Base-by-base conservation (phyloP, 2,329 filamentous ascomycete genomes). In the Alternaria rosae region DNA sequence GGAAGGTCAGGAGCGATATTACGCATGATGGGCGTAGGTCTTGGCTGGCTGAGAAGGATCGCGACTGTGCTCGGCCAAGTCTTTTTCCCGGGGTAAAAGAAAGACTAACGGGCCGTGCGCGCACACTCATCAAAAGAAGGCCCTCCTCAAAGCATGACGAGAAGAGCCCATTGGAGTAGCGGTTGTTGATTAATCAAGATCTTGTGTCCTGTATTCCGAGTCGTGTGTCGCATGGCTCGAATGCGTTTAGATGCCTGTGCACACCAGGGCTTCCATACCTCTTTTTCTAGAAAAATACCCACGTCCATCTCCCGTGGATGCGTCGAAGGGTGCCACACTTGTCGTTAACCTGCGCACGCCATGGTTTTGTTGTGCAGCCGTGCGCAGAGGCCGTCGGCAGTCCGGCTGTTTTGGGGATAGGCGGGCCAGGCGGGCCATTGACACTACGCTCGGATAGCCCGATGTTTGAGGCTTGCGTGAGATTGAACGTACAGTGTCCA, bases 1-100 rank as follows among this genome's bases (percentile, higher is more conserved):
- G 43, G 48, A 35, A 44, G 12, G 48, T 32, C 42, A 54, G 57
- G 11, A 59, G 23, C 41, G 41, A 59, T 55, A 59, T 59, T 59
- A 32, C 51, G 50, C 51, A 42, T 59, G 51, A 47, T 55, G 43
- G 57, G 57, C 32, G 54, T 23, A 17, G 42, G 43, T 23, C 28
- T 52, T 48, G 41, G 28, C 12, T 44, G 51, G 51, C n/a, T 55
- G 35, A 38, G 51, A 21, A 42, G 38, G 20, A 38, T 35, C 15
- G 17, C 17, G 44, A 17, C 35, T 38, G 35, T 43, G 41, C 38
- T 42, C 28, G 28, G 48, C 48, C 53, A 65, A 62, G 56, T 43
- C 53, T 53, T 65, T 35, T 62, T 62, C 25, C 59, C 21, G 48
- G 62, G 59, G 56, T 57, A 62, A 55, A 48, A 47, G 53, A 43